Evolutionary conservation across 305 asterid species (phyloP).

Genomic region (Stenogyne calaminthoides): DNA sequence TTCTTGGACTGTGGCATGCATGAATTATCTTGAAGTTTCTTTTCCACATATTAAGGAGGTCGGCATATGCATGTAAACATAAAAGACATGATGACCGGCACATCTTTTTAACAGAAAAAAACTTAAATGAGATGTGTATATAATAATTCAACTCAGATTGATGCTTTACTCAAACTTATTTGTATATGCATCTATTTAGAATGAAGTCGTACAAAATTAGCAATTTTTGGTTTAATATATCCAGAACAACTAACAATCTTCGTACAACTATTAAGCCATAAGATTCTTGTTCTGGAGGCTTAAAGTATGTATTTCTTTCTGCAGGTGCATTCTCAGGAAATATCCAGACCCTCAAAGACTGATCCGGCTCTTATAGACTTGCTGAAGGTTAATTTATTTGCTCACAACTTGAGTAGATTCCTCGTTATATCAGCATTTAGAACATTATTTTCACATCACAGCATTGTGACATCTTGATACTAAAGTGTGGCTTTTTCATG

Average conservation of each 20-base stretch:
- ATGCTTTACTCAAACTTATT: background rate
- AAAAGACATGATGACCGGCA: constrained; percentile 22
- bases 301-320: constrained; percentile 26
- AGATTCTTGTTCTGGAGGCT: constrained; percentile 11
- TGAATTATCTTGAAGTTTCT: constrained; percentile 19
- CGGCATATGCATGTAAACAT: background rate
- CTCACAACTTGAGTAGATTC: constrained; percentile 22
- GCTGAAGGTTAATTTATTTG: constrained; percentile 67
- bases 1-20: background rate
- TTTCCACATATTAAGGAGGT: constrained; percentile 17
- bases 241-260: constrained; percentile 16
- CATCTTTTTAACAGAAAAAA: constrained; percentile 8
- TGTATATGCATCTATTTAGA: background rate
- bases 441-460: constrained; percentile 18
- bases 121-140: background rate
- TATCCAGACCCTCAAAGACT: constrained; percentile 56
- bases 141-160: background rate
- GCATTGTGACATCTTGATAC: constrained; percentile 21
- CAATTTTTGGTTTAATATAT: background rate
- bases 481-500: constrained; percentile 30
- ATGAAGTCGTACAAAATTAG: background rate
- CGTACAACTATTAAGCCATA: constrained; percentile 20
- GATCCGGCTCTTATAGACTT: constrained; percentile 68
- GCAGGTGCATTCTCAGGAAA: constrained; percentile 72
- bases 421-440: constrained; percentile 25